Evolutionary conservation across 1,284 basidiomycete species (phyloP), one percentile per base, ranked within the genome.

Genomic region (Testicularia cyperi): DNA sequence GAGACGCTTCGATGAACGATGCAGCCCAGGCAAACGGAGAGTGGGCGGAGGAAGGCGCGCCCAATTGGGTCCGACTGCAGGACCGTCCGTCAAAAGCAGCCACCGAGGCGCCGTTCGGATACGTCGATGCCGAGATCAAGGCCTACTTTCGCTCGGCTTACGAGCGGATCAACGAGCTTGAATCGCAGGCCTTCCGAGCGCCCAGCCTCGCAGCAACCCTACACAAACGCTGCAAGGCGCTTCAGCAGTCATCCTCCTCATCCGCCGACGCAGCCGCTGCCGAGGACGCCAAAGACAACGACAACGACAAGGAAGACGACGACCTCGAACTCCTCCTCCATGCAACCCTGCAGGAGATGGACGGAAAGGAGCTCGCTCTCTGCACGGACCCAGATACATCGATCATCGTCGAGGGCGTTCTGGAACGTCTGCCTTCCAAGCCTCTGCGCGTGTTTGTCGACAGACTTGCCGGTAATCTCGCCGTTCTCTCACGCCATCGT

Each of bases 361-460:
- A 68, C 20, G 73, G 73, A 10, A 58, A 68, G 15, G 74, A 75
- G 43, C 64, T 75, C 7, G 22, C 46, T 4, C 48, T 74, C 1
- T 69, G 71, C 16, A 76, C 74, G 6, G 74, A 76, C 29, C 64
- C 68, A 6, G 70, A 73, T 19, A 67, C 66, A 7, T 70, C 67
- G 10, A 38, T 74, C 15, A 68, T 74, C 18, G 51, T 76, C 8
- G 74, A 76, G 36, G 62, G 52, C 21, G 49, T 76, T 36, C 43
- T 68, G 5, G 36, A 53, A 2, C 40, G 53, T 14, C 48, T 75
- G 14, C 49, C 57, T 15, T 54, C 43, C 9, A 68, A 66, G 21
- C 64, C 67, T n/a, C 30, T 70, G 19, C 53, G 74, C 12, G 61
- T 76, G 4, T 58, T 75, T 19, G 48, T 71, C n/a, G 74, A 76